Base-by-base conservation (phyloP, 129 eudicot species). In the Scalesia atractyloides region DNA sequence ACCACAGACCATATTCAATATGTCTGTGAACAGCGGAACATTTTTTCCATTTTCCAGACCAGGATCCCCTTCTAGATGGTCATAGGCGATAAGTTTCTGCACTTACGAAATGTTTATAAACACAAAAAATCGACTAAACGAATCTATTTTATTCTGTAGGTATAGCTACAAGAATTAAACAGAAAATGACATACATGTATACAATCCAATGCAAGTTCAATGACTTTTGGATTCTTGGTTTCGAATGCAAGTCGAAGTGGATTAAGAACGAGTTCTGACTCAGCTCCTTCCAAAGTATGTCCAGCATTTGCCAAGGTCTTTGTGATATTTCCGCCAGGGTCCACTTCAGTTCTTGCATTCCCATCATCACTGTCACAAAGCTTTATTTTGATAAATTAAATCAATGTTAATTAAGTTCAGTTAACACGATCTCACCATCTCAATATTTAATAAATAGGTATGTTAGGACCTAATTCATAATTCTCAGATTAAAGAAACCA, bases 1-100 rank as follows among this genome's bases (percentile, higher is more conserved):
- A 67, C 89, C 74, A 69, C 98, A 92, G 43, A 83, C 89, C 91
- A 89, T 92, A 82, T 70, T 89, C 49, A 92, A 82, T 43, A 92
- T 76, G 72, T 89, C 89, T 37, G 87, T 79, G 65, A 87, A 87
- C 24, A 89, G 66, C 54, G 81, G 77, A 9, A 73, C 82, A 59
- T 92, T 87, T 85, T 83, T 85, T 44, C 95, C 95, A 59, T 86
- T 88, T 68, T 85, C 96, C 50, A 92, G 69, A 68, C 98, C 98
- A 77, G 96, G 95, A 83, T 92, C 98, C 20, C 98, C 96, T 75
- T 92, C 98, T 53, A 92, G 85, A 79, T 89, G 96, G 15, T 92
- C 92, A 36, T 92, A 92, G 15, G 92, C 98, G 72, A 92, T 89
- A 84, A 92, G 98, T 89, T 92, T 92, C 98, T 92, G 77, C 82